A percentile compares a stretch with the other conserved stretches of the same genome.
Conservation (phyloP, 306 rosid species). For the Pyrus bretschneideri region DNA sequence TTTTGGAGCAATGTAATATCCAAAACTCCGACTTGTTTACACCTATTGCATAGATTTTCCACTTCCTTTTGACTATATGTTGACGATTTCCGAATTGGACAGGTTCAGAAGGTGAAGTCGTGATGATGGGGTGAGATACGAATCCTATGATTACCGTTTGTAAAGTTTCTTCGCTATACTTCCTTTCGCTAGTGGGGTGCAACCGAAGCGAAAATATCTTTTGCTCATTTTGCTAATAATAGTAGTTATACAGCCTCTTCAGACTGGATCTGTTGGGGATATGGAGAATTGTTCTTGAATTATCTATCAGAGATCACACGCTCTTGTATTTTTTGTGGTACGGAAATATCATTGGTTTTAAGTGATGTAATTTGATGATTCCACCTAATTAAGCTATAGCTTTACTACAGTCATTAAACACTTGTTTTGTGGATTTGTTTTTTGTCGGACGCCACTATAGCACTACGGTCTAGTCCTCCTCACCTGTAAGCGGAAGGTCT, state of each 20-base stretch:
- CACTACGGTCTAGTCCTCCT: background rate
- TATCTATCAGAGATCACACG: background rate
- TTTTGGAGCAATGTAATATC: conserved; percentile 27
- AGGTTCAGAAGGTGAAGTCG: conserved; percentile 32
- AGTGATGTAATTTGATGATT: conserved; percentile 5
- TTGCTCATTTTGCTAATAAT: background rate
- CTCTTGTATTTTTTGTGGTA: background rate
- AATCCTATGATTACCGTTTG: conserved; percentile 13
- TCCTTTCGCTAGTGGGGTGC: background rate
- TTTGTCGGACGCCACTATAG: background rate
- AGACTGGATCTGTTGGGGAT: background rate
- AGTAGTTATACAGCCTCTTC: background rate
- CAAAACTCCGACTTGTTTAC: background rate
- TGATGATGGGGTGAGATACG: conserved; percentile 1
- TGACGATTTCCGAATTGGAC: conserved; percentile 4
- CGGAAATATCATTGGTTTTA: background rate
- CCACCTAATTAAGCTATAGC: background rate
- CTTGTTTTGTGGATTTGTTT: background rate
- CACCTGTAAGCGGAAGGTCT: background rate
- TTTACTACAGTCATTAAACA: background rate
- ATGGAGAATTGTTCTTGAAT: background rate
- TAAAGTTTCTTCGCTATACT: conserved; percentile 20
- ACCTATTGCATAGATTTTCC: background rate
- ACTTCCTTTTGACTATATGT: background rate
- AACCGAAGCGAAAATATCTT: background rate